A percentile compares a stretch with the other conserved stretches of the same genome.
Evolutionary conservation across 768 basidiomycete genomes (phyloP).

Genomic region (Fomitopsis serialis): DNA sequence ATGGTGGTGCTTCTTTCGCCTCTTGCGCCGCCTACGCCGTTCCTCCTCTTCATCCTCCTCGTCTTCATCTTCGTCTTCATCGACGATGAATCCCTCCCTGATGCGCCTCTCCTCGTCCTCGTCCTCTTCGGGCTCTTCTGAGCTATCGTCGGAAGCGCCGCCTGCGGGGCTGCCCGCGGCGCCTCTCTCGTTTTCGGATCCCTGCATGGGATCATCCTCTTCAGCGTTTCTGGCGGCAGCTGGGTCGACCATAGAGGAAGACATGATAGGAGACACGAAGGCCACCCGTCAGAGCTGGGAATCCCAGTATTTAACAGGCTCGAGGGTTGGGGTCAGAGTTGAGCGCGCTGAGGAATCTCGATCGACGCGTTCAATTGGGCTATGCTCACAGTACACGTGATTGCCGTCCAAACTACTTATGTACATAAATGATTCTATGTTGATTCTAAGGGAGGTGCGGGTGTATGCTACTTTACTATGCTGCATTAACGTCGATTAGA

Average conservation of each 20-base stretch:
- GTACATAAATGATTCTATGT: neutral
- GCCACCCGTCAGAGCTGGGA: conserved; percentile 3
- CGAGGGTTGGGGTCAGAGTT: neutral
- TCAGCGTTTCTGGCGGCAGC: conserved; percentile 19
- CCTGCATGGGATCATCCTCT: conserved; percentile 60
- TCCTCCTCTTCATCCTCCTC: conserved; percentile 51
- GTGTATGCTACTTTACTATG: no score
- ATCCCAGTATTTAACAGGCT: conserved; percentile 1
- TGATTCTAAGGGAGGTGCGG: no score
- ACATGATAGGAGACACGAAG: conserved; percentile 18
- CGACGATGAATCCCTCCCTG: conserved; percentile 88
- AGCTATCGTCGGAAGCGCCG: conserved; percentile 70
- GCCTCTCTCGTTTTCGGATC: conserved; percentile 42
- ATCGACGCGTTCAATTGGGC: neutral
- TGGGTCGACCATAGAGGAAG: conserved; percentile 39
- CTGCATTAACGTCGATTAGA: no score
- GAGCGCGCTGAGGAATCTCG: conserved; percentile 8
- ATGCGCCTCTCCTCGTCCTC: conserved; percentile 80
- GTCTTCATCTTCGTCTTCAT: conserved; percentile 71
- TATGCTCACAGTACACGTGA: neutral
- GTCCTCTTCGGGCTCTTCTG: conserved; percentile 87
- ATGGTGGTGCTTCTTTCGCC: conserved; percentile 58
- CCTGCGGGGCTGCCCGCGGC: conserved; percentile 50
- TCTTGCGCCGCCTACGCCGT: conserved; percentile 63
- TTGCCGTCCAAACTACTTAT: no score